Percentiles rank a stretch among this genome's conserved stretches.
Conservation (phyloP, 1,139 yeast species). For the Pichia sp. region DNA sequence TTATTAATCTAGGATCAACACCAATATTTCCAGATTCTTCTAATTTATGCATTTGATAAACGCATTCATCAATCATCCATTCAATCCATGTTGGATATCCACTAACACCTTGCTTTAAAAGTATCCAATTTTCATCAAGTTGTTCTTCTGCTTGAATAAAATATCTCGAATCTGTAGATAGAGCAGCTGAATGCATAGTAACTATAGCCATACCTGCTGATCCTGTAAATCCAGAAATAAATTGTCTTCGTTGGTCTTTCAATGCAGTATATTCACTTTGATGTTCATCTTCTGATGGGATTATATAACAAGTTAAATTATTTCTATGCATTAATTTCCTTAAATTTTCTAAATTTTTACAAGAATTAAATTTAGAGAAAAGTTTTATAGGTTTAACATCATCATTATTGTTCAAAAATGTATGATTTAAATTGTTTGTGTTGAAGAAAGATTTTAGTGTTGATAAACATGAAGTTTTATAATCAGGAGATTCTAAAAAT, state of each 20-base stretch:
- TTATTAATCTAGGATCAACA: slow-evolving; percentile 33
- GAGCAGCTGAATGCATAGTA: slow-evolving; percentile 41
- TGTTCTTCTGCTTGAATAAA: slow-evolving; percentile 49
- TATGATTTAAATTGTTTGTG: no score
- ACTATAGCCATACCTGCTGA: slow-evolving; percentile 53
- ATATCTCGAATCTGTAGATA: slow-evolving; percentile 55
- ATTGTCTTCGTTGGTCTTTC: slow-evolving; percentile 48
- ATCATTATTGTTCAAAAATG: neutral
- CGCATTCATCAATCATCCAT: slow-evolving; percentile 38
- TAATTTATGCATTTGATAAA: slow-evolving; percentile 18
- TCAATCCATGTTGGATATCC: slow-evolving; percentile 48
- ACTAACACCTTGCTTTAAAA: slow-evolving; percentile 45
- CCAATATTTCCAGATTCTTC: slow-evolving; percentile 19
- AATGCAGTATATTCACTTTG: slow-evolving; percentile 49
- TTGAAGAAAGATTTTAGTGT: slow-evolving; percentile 4
- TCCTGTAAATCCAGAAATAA: slow-evolving; percentile 49
- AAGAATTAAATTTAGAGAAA: slow-evolving; percentile 1
- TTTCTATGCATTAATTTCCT: slow-evolving; percentile 7
- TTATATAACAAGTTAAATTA: slow-evolving; percentile 32
- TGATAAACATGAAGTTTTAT: slow-evolving; percentile 11
- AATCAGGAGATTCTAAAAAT: slow-evolving; percentile 13
- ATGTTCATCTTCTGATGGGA: slow-evolving; percentile 59
- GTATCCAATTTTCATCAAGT: slow-evolving; percentile 49
- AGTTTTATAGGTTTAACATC: neutral
- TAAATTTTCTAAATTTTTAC: neutral